Conservation (phyloP, 2,329 filamentous ascomycete species). For the Xylariaceae sp. region DNA sequence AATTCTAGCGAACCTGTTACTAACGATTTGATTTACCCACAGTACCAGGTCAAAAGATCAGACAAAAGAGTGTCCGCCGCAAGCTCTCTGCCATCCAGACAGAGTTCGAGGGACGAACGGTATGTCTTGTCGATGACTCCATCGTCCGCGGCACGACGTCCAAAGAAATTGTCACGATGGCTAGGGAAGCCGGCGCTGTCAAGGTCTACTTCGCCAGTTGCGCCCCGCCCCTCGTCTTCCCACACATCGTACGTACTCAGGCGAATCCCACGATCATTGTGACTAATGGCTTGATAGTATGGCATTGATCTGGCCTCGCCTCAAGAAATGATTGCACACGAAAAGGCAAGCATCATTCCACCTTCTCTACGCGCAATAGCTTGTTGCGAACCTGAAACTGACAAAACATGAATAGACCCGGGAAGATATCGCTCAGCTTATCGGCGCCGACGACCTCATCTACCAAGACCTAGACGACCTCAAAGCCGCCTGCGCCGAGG, state of each 20-base stretch:
- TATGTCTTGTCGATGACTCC: slow-evolving; percentile 83
- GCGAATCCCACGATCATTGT: neutral
- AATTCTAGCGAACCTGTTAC: too few species aligned
- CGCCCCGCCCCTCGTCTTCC: slow-evolving; percentile 76
- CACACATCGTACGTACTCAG: slow-evolving; percentile 68
- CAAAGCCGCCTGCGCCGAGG: slow-evolving; percentile 70
- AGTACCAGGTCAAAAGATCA: slow-evolving; percentile 68
- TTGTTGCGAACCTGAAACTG: neutral
- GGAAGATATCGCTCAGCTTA: slow-evolving; percentile 40
- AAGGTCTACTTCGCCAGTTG: slow-evolving; percentile 82
- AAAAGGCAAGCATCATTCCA: slow-evolving; percentile 45
- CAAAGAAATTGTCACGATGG: slow-evolving; percentile 78
- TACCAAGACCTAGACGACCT: slow-evolving; percentile 76
- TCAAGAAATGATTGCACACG: slow-evolving; percentile 66
- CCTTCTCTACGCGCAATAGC: neutral
- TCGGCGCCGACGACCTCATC: slow-evolving; percentile 72
- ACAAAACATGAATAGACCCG: slow-evolving; percentile 11
- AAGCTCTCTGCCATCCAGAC: slow-evolving; percentile 85
- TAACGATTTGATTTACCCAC: slow-evolving; percentile 36
- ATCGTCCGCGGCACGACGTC: slow-evolving; percentile 85
- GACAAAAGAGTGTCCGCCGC: slow-evolving; percentile 81
- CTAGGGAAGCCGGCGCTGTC: slow-evolving; percentile 74
- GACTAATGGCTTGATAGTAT: slow-evolving; percentile 17
- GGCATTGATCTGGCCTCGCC: slow-evolving; percentile 68
- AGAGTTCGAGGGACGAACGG: slow-evolving; percentile 77